Conservation (phyloP, 768 basidiomycete species). For the Pulveroboletus sp. region DNA sequence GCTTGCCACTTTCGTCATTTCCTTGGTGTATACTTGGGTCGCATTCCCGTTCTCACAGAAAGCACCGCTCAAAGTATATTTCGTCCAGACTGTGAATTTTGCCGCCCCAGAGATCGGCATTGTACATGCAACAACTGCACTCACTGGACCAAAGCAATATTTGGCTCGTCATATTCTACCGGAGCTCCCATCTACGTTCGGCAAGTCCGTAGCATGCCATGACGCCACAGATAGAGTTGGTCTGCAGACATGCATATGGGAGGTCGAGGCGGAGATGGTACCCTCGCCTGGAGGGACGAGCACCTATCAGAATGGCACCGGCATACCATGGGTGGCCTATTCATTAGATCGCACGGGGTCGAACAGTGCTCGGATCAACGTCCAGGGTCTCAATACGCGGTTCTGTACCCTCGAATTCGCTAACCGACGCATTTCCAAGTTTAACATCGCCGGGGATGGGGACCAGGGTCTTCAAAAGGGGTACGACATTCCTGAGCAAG, state of each 20-base stretch:
- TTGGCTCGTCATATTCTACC: slow-evolving; percentile 41
- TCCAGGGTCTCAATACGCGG: slow-evolving; percentile 59
- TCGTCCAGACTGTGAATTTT: slow-evolving; percentile 57
- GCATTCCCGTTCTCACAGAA: slow-evolving; percentile 60
- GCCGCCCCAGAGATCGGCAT: slow-evolving; percentile 20
- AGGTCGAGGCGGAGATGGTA: slow-evolving; percentile 28
- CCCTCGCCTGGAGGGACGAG: slow-evolving; percentile 36
- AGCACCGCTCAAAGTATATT: slow-evolving; percentile 65
- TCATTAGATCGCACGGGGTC: slow-evolving; percentile 37
- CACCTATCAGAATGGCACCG: not conserved
- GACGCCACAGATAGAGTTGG: slow-evolving; percentile 29
- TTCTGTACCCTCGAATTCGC: slow-evolving; percentile 60
- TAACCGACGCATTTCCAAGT: slow-evolving; percentile 37
- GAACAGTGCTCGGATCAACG: slow-evolving; percentile 42
- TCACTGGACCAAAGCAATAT: slow-evolving; percentile 44
- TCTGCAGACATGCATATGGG: slow-evolving; percentile 48
- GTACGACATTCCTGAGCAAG: slow-evolving; percentile 35
- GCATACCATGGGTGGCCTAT: slow-evolving; percentile 41
- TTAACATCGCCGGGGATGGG: slow-evolving; percentile 36
- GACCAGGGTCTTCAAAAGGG: slow-evolving; percentile 37
- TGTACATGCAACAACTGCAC: slow-evolving; percentile 36
- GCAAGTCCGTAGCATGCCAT: slow-evolving; percentile 32
- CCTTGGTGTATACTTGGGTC: slow-evolving; percentile 40
- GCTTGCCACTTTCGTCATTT: slow-evolving; percentile 39
- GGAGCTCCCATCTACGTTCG: slow-evolving; percentile 47